These are phyloP conservation scores for Stagonosporopsis chrysanthemi DNA, from an alignment of 2,329 filamentous ascomycete species.

Conservation along the genomic window DNA sequence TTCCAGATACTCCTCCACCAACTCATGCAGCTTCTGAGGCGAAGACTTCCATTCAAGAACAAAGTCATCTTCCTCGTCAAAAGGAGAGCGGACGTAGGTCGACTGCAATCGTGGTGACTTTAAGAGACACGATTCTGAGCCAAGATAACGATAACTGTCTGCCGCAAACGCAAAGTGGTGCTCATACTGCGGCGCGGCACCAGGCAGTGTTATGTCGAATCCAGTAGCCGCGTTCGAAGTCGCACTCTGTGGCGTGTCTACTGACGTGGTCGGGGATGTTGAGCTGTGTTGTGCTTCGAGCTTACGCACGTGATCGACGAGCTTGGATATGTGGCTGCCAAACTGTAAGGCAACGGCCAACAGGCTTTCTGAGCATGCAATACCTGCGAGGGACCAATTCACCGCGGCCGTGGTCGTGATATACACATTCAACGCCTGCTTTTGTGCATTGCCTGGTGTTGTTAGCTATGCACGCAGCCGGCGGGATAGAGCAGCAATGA, in stretches of 20 bases:
- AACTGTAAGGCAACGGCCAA: background rate
- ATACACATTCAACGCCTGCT: constrained; percentile 46
- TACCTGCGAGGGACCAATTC: constrained; percentile 43
- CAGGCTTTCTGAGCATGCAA: background rate
- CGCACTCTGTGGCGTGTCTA: constrained; percentile 22
- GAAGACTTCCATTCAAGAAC: constrained; percentile 34
- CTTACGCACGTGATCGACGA: constrained; percentile 47
- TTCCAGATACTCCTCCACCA: constrained; percentile 42
- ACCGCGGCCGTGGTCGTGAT: constrained; percentile 45
- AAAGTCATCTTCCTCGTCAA: constrained; percentile 37
- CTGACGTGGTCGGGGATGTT: constrained; percentile 32
- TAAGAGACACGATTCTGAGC: constrained; percentile 44
- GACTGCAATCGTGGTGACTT: constrained; percentile 41
- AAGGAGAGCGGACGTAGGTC: constrained; percentile 23
- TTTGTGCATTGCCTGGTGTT: constrained; percentile 46
- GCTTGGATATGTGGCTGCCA: constrained; percentile 44
- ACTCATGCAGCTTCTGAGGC: constrained; percentile 36
- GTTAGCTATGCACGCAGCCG: constrained; percentile 16
- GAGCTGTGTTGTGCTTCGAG: constrained; percentile 28
- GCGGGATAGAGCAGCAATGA: constrained; percentile 11
- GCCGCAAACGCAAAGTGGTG: constrained; percentile 46
- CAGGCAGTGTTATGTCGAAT: constrained; percentile 25
- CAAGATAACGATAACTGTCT: constrained; percentile 46
- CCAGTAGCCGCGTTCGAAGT: constrained; percentile 16
- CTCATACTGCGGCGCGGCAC: constrained; percentile 31